phyloP scores from a whole-genome alignment of 2,329 filamentous ascomycete species.

The Tolypocladium nubicola region DNA sequence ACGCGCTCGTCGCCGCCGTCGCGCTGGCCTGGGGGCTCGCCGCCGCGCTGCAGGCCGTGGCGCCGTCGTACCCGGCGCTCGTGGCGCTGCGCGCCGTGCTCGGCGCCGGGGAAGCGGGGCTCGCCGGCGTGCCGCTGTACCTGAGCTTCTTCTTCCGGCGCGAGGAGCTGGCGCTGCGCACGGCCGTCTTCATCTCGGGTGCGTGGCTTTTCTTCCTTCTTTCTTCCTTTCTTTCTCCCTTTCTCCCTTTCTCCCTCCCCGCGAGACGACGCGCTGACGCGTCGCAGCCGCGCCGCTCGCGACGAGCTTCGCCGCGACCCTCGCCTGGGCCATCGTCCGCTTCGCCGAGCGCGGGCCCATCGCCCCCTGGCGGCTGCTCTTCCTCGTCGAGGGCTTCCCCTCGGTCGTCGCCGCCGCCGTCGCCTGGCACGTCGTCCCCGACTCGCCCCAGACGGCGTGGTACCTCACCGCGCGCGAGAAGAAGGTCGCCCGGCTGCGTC shows the following conservation, averaged over 20 bases:
- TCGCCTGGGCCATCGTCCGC: slow-evolving; percentile 70
- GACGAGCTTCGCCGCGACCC: slow-evolving; percentile 64
- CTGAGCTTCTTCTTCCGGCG: slow-evolving; percentile 54
- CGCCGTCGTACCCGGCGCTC: slow-evolving; percentile 51
- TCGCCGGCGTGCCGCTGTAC: slow-evolving; percentile 53
- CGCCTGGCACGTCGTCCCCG: slow-evolving; percentile 67
- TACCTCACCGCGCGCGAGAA: slow-evolving; percentile 55
- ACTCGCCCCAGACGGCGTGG: slow-evolving; percentile 55
- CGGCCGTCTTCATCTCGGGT: slow-evolving; percentile 76
- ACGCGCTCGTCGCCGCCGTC: slow-evolving; percentile 47
- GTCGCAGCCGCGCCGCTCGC: slow-evolving; percentile 61
- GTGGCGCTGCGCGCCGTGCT: slow-evolving; percentile 45
- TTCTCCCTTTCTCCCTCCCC: neutral
- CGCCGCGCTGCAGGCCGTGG: slow-evolving; percentile 62
- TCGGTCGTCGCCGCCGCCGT: slow-evolving; percentile 64
- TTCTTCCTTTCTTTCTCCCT: too few relatives aligned
- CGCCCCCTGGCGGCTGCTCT: slow-evolving; percentile 76
- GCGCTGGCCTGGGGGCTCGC: slow-evolving; percentile 72
- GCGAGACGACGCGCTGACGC: neutral
- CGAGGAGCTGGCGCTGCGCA: slow-evolving; percentile 71
- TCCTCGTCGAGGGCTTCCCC: slow-evolving; percentile 77
- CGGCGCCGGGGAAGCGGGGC: slow-evolving; percentile 55
- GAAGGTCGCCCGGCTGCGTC: slow-evolving; percentile 59
- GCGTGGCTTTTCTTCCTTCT: too few relatives aligned
- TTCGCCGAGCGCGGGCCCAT: slow-evolving; percentile 56